Base-by-base conservation (phyloP, 2,329 filamentous ascomycete species). In the Nemania sp. region DNA sequence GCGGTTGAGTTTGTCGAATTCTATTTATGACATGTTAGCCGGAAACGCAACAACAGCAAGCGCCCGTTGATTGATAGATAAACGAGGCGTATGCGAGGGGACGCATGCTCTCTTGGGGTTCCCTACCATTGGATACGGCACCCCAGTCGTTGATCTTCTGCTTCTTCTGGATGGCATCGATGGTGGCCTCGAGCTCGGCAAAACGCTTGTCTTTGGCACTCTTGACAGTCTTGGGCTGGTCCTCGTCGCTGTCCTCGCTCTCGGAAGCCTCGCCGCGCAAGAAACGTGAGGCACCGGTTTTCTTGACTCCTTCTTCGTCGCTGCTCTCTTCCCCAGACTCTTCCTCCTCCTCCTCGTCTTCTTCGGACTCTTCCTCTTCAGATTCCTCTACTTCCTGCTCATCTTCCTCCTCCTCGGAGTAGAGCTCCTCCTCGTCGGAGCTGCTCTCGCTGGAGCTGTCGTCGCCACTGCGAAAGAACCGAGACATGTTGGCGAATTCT, bases 131-230 rank as follows among this genome's bases (percentile, higher is more conserved):
- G 70, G 93, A 93, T 74, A 98, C 97, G 71, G 95, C 90, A 73
- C 92, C 92, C 96, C 96, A 99, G 83, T 99, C 96, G 78, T 93
- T 94, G 79, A 98, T 99, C 87, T 97, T 98, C 82, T 96, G 88
- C 70, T 93, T 94, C 84, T 99, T 99, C 80, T 98, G 94, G 78
- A 99, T 98, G 78, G 92, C 84, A 81, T 92, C 92, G 77, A 98
- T 92, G 51, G 91, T 97, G 68, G 89, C 88, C 81, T 99, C 95
- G 69, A 99, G 87, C 82, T 98, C 97, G 78, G 98, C 95, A 73
- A 93, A 87, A 70, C 96, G 90, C 88, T 99, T 99, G 86, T 98
- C 94, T 84, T 98, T 98, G 77, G 95, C 94, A 82, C 94, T 98
- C 88, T 97, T 98, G 78, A 98, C 92, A 76, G 96, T 89, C 77